Conservation (phyloP, 352 stramenopile species). For the Globisporangium ultimum region DNA sequence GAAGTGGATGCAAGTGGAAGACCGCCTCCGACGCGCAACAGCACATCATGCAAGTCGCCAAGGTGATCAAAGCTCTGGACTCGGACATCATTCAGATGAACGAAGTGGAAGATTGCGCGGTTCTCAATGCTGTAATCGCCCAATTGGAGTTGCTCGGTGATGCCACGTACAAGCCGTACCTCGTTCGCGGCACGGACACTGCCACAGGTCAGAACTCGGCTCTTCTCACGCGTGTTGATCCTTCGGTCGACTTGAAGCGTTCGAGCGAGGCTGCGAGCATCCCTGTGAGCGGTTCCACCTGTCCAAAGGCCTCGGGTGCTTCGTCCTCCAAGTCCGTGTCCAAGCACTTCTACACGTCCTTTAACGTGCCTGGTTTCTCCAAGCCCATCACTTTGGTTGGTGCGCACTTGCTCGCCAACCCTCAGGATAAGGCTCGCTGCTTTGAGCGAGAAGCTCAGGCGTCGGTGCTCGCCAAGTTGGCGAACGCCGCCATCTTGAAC, state of each 20-base stretch:
- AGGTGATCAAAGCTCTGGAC: conserved; percentile 41
- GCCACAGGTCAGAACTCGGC: conserved; percentile 65
- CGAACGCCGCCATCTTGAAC: conserved; percentile 30
- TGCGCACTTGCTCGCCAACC: conserved; percentile 60
- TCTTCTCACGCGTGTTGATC: conserved; percentile 63
- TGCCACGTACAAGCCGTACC: conserved; percentile 57
- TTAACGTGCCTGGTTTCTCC: conserved; percentile 59
- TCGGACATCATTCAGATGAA: conserved; percentile 67
- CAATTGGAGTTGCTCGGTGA: conserved; percentile 44
- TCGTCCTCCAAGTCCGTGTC: conserved; percentile 47
- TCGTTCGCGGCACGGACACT: conserved; percentile 56
- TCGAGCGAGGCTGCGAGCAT: conserved; percentile 26
- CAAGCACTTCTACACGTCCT: conserved; percentile 73
- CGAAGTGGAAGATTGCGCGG: conserved; percentile 60
- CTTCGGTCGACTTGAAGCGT: conserved; percentile 41
- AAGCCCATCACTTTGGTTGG: conserved; percentile 67
- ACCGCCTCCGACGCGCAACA: conserved; percentile 30
- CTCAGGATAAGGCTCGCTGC: conserved; percentile 48
- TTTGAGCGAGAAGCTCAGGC: conserved; percentile 64
- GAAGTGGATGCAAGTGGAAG: conserved; percentile 50
- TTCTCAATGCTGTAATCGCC: conserved; percentile 46
- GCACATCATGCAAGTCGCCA: conserved; percentile 55
- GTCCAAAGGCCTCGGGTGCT: conserved; percentile 33
- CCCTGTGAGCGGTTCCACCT: conserved; percentile 53
- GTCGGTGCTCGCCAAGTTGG: conserved; percentile 40